These are phyloP conservation scores for Phanerodontia chrysosporium DNA, from an alignment of 768 basidiomycete species.

Conservation along the genomic window DNA sequence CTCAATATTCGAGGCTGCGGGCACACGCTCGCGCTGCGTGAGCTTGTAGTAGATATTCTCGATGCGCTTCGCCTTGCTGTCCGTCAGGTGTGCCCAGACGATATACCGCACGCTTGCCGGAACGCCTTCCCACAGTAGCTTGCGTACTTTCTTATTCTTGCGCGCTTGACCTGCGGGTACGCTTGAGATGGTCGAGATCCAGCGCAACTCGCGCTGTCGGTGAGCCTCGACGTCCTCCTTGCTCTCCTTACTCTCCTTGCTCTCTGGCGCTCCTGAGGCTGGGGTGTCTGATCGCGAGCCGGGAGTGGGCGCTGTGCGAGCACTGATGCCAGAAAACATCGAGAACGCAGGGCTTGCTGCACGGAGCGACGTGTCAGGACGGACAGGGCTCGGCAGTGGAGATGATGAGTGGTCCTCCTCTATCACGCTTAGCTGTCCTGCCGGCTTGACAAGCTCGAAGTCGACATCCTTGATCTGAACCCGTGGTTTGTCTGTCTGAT, in stretches of 20 bases:
- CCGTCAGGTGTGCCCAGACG: conserved; percentile 79
- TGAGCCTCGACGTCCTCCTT: conserved; percentile 46
- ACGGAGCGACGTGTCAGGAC: conserved; percentile 20
- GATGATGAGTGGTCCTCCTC: conserved; percentile 48
- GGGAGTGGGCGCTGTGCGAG: conserved; percentile 2
- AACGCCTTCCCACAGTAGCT: conserved; percentile 69
- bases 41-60: conserved; percentile 66
- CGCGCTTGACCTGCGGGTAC: conserved; percentile 57
- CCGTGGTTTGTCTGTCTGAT: conserved; percentile 41
- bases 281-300: not conserved
- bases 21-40: conserved; percentile 49
- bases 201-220: conserved; percentile 70
- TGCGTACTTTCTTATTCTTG: conserved; percentile 77
- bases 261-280: not conserved
- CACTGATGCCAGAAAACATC: conserved; percentile 19
- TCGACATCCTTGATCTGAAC: conserved; percentile 80
- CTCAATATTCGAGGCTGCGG: conserved; percentile 50
- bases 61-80: conserved; percentile 68
- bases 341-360: conserved; percentile 29
- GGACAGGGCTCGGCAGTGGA: conserved; percentile 17
- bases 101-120: conserved; percentile 81
- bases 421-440: conserved; percentile 13
- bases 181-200: conserved; percentile 62
- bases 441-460: conserved; percentile 70
- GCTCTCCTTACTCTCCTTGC: conserved; percentile 1